Base-by-base conservation (phyloP, 805 yeast genomes). In the Candida maltosa region DNA sequence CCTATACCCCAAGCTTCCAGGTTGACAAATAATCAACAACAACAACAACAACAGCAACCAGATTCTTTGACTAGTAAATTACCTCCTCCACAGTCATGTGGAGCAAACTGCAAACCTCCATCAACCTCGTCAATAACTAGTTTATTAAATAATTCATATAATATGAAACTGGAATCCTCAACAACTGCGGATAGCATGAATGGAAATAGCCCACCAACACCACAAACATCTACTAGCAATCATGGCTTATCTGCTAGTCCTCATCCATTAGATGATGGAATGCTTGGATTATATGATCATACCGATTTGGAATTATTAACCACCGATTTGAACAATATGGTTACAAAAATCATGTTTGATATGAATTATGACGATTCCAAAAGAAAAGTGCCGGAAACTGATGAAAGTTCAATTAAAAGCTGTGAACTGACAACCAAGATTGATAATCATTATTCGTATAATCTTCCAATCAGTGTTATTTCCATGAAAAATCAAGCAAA, bases 241-340 rank as follows among this genome's bases (percentile, higher is more conserved):
- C n/a, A n/a, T n/a, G n/a, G n/a, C n/a, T n/a, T n/a, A n/a, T n/a
- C n/a, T n/a, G n/a, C n/a, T n/a, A n/a, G n/a, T n/a, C n/a, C n/a
- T n/a, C n/a, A n/a, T n/a, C n/a, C n/a, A n/a, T 10, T 21, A 21
- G 23, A 21, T 8, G 23, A 31, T 4, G 36, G 20, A 14, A 26
- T 26, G 26, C 14, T 26, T 5, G 26, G 12, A 6, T 11, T 42
- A 20, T 42, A 42, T 21, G 40, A 40, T 25, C 35, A 42, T 23
- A 44, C 57, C 8, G 72, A 66, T 41, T 50, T 67, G 37, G 53
- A 64, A 26, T 26, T 61, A 6, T 44, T 67, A 12, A 72, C 73
- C 1, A 38, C 56, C 5, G 72, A 67, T 34, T 45, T 67, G 34
- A 67, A 62, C 43, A 62, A 65, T 41, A 51, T 67, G 26, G 72